A percentile compares a stretch with the other conserved stretches of the same genome.
Conservation (phyloP, 179 eudicot genomes). For the Nepenthes alata region DNA sequence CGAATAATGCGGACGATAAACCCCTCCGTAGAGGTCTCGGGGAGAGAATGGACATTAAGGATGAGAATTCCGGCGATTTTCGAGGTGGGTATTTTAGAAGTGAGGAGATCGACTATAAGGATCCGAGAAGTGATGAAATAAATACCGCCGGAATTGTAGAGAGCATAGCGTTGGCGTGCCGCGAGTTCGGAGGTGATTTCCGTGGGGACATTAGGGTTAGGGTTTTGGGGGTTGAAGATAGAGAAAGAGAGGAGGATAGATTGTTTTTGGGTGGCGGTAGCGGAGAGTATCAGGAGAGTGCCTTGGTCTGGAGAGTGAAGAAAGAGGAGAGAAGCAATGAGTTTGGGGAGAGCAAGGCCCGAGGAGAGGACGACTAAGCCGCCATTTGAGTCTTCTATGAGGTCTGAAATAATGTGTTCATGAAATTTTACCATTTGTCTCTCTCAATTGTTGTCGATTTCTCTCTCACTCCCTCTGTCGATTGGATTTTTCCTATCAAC, state of each 20-base stretch:
- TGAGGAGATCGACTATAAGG: constrained; percentile 76
- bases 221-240: constrained; percentile 21
- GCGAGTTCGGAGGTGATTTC: constrained; percentile 79
- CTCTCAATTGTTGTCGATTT: neutral
- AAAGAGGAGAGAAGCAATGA: constrained; percentile 48
- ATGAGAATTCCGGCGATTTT: constrained; percentile 55
- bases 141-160: constrained; percentile 53
- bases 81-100: constrained; percentile 43
- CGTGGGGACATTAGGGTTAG: constrained; percentile 29
- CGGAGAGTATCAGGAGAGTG: constrained; percentile 65
- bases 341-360: constrained; percentile 66
- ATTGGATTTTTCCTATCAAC: neutral
- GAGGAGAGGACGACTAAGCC: constrained; percentile 70
- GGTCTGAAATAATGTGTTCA: constrained; percentile 71
- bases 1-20: constrained; percentile 72
- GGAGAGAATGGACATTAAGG: constrained; percentile 55
- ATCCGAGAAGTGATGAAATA: constrained; percentile 71
- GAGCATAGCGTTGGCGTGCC: constrained; percentile 45
- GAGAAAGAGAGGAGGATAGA: constrained; percentile 18
- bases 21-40: constrained; percentile 78
- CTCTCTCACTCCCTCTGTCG: neutral
- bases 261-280: constrained; percentile 43
- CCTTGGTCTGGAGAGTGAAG: constrained; percentile 64
- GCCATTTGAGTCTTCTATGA: constrained; percentile 61
- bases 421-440: constrained; percentile 60